These are phyloP conservation scores for Colletotrichum godetiae DNA, from an alignment of 2,329 filamentous ascomycete genomes.

Conservation along the genomic window DNA sequence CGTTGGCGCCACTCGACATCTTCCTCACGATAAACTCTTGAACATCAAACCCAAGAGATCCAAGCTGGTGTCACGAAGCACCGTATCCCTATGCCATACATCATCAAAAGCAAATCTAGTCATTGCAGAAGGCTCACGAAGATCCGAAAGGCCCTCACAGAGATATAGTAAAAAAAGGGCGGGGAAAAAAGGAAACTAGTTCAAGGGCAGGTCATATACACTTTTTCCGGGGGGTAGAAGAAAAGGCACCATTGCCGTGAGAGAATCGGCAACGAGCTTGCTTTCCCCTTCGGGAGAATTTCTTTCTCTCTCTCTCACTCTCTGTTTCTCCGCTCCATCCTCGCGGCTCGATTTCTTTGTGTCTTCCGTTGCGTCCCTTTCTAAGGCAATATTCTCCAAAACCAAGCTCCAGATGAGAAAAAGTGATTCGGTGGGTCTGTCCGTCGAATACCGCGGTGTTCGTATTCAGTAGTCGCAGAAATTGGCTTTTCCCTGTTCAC, in stretches of 20 bases:
- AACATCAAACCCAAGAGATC: not conserved
- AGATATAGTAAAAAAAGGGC: constrained; percentile 38
- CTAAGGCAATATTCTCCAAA: constrained; percentile 13
- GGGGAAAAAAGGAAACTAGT: constrained; percentile 42
- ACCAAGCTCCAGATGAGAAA: constrained; percentile 1
- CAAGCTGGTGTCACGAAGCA: not conserved
- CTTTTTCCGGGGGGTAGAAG: constrained; percentile 27
- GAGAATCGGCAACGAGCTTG: constrained; percentile 24
- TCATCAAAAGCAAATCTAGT: constrained; percentile 31
- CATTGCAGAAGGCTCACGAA: constrained; percentile 26
- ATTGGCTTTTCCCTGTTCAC: constrained; percentile 63
- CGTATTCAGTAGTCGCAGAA: not conserved
- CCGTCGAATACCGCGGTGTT: constrained; percentile 3
- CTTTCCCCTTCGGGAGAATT: constrained; percentile 12
- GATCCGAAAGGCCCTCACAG: constrained; percentile 31
- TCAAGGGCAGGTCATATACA: constrained; percentile 44
- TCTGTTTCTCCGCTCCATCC: constrained; percentile 6
- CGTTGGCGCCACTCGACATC: not conserved
- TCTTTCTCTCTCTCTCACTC: constrained; percentile 12
- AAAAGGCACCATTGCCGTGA: constrained; percentile 3
- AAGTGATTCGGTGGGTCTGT: not conserved
- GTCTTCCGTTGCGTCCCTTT: constrained; percentile 29
- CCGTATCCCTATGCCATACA: not conserved
- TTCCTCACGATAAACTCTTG: not conserved
- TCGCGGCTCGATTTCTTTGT: constrained; percentile 26